A percentile compares a stretch with the other conserved stretches of the same genome.
Evolutionary conservation across 192 early-diverging fungal species (phyloP).

Genomic region (Coemansia sp.): DNA sequence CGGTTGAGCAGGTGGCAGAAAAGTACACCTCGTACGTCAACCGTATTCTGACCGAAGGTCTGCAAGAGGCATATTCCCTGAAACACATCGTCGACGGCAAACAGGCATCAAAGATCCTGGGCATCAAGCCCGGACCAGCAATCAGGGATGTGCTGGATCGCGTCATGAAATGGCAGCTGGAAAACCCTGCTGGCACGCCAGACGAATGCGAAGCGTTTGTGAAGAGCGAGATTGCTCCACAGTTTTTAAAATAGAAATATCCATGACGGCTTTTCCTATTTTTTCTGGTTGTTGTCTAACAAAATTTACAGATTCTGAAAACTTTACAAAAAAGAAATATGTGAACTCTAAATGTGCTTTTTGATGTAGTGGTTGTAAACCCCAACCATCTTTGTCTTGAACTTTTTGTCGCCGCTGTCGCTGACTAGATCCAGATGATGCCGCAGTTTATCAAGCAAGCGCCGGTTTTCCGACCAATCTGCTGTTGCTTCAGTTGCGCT

Average conservation of each 20-base stretch:
- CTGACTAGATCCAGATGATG: conserved; percentile 15
- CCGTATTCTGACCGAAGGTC: conserved; percentile 8
- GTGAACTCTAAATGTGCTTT: not conserved
- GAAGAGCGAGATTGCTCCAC: not conserved
- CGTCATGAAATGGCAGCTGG: conserved; percentile 85
- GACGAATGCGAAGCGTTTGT: conserved; percentile 66
- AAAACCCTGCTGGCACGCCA: conserved; percentile 60
- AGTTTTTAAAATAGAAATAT: not conserved
- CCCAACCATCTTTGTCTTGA: conserved; percentile 2
- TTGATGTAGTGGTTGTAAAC: conserved; percentile 1
- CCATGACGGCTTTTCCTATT: too few species aligned
- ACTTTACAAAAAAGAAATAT: not conserved
- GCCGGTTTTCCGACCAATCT: conserved; percentile 23
- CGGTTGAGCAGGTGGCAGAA: not conserved
- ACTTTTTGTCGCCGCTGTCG: not conserved
- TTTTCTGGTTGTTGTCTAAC: not conserved
- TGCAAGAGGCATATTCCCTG: conserved; percentile 26
- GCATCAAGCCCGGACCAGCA: conserved; percentile 71
- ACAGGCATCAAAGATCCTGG: conserved; percentile 59
- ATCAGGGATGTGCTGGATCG: conserved; percentile 63
- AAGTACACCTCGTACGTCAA: conserved; percentile 34
- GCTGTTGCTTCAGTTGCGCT: conserved; percentile 10
- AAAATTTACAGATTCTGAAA: not conserved
- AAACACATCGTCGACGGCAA: conserved; percentile 65
- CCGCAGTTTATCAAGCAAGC: conserved; percentile 26